These are phyloP conservation scores for Lentinula boryana DNA, from an alignment of 768 basidiomycete species.

Conservation along the genomic window DNA sequence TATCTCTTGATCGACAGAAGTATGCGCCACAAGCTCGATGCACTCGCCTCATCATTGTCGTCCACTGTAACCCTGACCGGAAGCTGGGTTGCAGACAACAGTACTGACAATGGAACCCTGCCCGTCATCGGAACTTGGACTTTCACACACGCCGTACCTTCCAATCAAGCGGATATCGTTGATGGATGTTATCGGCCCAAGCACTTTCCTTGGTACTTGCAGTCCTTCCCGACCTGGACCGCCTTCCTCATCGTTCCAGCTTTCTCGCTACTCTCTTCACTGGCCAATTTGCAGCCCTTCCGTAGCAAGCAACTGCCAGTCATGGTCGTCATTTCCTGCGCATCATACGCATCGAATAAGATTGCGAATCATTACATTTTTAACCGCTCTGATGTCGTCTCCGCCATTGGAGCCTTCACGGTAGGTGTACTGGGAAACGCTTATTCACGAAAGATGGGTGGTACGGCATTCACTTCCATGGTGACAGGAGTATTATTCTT, in stretches of 20 bases:
- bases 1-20: constrained; percentile 64
- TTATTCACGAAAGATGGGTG: constrained; percentile 77
- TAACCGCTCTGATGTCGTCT: constrained; percentile 78
- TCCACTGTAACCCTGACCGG: constrained; percentile 53
- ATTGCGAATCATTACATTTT: constrained; percentile 82
- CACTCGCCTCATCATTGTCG: constrained; percentile 45
- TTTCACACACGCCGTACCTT: constrained; percentile 50
- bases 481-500: constrained; percentile 84
- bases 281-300: constrained; percentile 75
- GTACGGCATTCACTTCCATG: constrained; percentile 88
- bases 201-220: constrained; percentile 70
- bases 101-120: constrained; percentile 31
- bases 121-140: constrained; percentile 59
- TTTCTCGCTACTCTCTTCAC: constrained; percentile 66
- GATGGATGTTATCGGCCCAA: constrained; percentile 69
- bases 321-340: constrained; percentile 83
- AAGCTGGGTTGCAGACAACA: constrained; percentile 60
- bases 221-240: constrained; percentile 75
- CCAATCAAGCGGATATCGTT: constrained; percentile 40
- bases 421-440: constrained; percentile 75
- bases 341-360: constrained; percentile 74
- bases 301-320: constrained; percentile 66
- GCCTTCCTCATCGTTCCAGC: constrained; percentile 70
- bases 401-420: constrained; percentile 80
- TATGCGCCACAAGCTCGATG: constrained; percentile 46